Percentiles rank a stretch among this genome's conserved stretches.
phyloP scores from a whole-genome alignment of 2,329 filamentous ascomycete genomes.

The Cladorrhinum sp. region DNA sequence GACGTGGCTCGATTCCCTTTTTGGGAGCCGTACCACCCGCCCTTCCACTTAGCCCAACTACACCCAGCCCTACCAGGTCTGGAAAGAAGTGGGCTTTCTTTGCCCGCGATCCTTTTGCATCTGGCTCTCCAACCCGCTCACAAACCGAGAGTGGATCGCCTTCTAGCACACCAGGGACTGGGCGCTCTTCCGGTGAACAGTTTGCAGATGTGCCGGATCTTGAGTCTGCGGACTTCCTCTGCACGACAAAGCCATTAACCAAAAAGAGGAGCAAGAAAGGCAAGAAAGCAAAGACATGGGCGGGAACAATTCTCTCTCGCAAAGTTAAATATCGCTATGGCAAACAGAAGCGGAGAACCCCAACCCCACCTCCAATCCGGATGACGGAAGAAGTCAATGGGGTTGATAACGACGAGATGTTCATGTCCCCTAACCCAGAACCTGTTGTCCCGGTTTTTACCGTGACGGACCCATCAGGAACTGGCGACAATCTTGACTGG shows the following conservation, averaged over 20 bases:
- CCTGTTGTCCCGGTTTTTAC: conserved; percentile 39
- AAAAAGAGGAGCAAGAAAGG: conserved; percentile 40
- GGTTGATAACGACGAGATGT: conserved; percentile 29
- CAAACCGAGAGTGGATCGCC: conserved; percentile 46
- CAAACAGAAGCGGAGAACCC: conserved; percentile 42
- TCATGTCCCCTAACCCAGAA: conserved; percentile 30
- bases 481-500: conserved; percentile 32
- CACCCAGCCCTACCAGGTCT: conserved; percentile 49
- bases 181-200: conserved; percentile 37
- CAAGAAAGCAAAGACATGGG: conserved; percentile 75
- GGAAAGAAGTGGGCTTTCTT: conserved; percentile 63
- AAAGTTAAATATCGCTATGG: conserved; percentile 54
- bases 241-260: conserved; percentile 27
- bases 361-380: conserved; percentile 44
- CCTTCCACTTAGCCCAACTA: conserved; percentile 34
- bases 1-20: conserved; percentile 59
- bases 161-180: conserved; percentile 29
- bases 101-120: conserved; percentile 53
- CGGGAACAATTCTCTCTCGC: conserved; percentile 62
- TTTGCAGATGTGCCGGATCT: conserved; percentile 32
- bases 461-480: conserved; percentile 40
- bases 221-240: conserved; percentile 21
- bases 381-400: conserved; percentile 31
- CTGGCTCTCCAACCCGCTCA: conserved; percentile 45
- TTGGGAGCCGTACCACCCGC: conserved; percentile 43